These are phyloP conservation scores for Backusella liffmaniae DNA, from an alignment of 192 early-diverging fungal genomes.

Conservation along the genomic window DNA sequence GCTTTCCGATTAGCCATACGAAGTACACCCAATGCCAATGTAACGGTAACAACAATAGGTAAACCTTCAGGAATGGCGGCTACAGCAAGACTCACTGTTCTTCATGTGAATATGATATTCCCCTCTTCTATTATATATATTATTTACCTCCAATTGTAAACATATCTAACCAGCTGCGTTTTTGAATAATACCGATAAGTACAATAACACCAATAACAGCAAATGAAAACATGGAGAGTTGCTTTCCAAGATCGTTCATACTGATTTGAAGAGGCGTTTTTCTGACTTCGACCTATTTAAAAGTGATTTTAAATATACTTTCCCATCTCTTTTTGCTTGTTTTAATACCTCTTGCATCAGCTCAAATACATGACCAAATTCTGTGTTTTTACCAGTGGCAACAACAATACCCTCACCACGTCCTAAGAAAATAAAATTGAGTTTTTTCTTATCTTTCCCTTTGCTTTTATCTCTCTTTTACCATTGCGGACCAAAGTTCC, in stretches of 20 bases:
- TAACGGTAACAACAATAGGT: constrained; percentile 96
- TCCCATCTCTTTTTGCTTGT: background rate
- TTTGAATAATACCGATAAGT: constrained; percentile 84
- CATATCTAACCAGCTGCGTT: constrained; percentile 90
- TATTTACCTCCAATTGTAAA: constrained; percentile 82
- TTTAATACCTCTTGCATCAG: constrained; percentile 84
- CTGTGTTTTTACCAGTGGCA: constrained; percentile 85
- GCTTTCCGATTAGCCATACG: constrained; percentile 89
- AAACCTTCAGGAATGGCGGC: constrained; percentile 98
- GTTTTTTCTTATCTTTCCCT: background rate
- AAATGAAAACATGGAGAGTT: constrained; percentile 84
- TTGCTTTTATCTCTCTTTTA: constrained; percentile 16
- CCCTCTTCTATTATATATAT: too few species aligned
- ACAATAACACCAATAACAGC: constrained; percentile 82
- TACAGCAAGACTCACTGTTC: constrained; percentile 79
- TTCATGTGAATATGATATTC: too few species aligned
- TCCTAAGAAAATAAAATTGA: constrained; percentile 33
- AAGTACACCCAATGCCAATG: constrained; percentile 89
- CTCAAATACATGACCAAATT: constrained; percentile 91
- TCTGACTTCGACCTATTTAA: constrained; percentile 67
- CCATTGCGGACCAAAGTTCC: constrained; percentile 89
- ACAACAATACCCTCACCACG: constrained; percentile 89
- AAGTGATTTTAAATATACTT: background rate
- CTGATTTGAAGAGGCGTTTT: constrained; percentile 92
- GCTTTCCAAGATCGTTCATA: constrained; percentile 93